Conservation (phyloP, 805 yeast genomes). For the Candida schatavii region DNA sequence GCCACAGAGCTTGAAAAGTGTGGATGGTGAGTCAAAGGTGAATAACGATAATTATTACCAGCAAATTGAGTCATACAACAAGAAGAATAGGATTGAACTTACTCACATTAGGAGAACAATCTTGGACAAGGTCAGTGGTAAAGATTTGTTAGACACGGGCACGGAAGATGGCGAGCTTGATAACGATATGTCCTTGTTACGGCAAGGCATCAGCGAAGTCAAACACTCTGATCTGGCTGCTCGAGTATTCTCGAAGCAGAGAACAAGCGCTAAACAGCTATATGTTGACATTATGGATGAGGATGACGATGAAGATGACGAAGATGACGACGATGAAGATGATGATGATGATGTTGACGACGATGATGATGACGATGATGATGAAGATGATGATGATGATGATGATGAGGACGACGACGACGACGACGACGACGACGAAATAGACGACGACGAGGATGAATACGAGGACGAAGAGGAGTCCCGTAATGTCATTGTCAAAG, state of each 20-base stretch:
- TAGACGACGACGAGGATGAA: slow-evolving; percentile 6
- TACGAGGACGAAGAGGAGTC: slow-evolving; percentile 4
- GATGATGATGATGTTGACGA: slow-evolving; percentile 7
- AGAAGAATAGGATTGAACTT: slow-evolving; percentile 30
- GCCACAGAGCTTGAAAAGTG: slow-evolving; percentile 13
- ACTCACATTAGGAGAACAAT: slow-evolving; percentile 25
- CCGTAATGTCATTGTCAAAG: neutral
- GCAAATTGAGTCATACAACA: slow-evolving; percentile 19
- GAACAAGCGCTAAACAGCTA: slow-evolving; percentile 4
- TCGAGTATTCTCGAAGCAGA: neutral
- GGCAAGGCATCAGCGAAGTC: slow-evolving; percentile 5
- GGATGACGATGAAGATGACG: too few species aligned
- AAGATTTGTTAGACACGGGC: slow-evolving; percentile 4
- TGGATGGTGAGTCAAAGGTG: slow-evolving; percentile 9
- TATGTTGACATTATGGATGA: slow-evolving; percentile 2
- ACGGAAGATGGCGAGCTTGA: slow-evolving; percentile 19
- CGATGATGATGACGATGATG: slow-evolving; percentile 10
- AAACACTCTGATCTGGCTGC: neutral
- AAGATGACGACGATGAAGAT: slow-evolving; percentile 10
- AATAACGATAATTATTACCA: slow-evolving; percentile 21
- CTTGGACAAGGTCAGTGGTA: slow-evolving; percentile 7
- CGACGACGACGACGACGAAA: slow-evolving; percentile 11
- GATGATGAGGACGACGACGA: slow-evolving; percentile 7
- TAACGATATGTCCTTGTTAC: slow-evolving; percentile 20
- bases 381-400: slow-evolving; percentile 9